These are phyloP conservation scores for Mytilinidion resinicola DNA, from an alignment of 495 filamentous ascomycete species.

Conservation along the genomic window DNA sequence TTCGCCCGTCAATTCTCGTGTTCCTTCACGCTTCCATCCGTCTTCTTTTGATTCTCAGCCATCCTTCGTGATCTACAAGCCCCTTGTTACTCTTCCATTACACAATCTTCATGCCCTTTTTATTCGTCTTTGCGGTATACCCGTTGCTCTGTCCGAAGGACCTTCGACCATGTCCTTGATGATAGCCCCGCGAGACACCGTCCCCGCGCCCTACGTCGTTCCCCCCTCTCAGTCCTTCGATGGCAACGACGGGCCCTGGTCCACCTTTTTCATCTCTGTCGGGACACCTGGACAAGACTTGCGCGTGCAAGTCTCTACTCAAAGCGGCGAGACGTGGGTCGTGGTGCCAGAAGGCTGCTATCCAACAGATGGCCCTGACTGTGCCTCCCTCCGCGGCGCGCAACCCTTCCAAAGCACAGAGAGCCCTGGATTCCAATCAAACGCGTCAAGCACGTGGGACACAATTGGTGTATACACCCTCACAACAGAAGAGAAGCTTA, in stretches of 20 bases:
- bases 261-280: conserved; percentile 23
- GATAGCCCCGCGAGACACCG: conserved; percentile 9
- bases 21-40: no score
- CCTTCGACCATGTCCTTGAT: conserved; percentile 5
- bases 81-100: no score
- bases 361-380: conserved; percentile 16
- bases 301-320: conserved; percentile 24
- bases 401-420: conserved; percentile 16
- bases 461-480: conserved; percentile 23
- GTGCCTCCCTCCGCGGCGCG: conserved; percentile 16
- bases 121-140: no score
- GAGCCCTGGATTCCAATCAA: conserved; percentile 22
- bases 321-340: conserved; percentile 19
- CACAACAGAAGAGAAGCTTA: conserved; percentile 17
- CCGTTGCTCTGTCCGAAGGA: no score
- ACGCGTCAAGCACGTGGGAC: conserved; percentile 20
- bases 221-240: conserved; percentile 24
- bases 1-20: no score
- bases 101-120: no score
- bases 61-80: no score
- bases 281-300: conserved; percentile 28
- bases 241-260: conserved; percentile 29
- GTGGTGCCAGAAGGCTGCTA: conserved; percentile 21
- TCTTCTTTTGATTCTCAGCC: no score
- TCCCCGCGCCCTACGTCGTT: conserved; percentile 23